Percentiles rank a stretch among this genome's conserved stretches.
Conservation (phyloP, 2,329 filamentous ascomycete genomes). For the Diplodia corticola region DNA sequence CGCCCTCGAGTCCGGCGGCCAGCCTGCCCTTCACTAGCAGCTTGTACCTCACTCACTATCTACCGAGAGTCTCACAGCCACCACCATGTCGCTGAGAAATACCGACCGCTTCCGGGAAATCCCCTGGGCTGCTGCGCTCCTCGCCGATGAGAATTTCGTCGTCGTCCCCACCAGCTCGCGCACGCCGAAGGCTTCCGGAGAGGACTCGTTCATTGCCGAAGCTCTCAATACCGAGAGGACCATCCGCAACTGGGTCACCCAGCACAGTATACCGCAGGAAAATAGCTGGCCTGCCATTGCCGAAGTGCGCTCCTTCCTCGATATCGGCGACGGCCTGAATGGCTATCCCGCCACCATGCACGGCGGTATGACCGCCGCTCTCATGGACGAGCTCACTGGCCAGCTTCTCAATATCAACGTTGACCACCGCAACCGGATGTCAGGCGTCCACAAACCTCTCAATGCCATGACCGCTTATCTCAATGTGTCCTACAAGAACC, state of each 20-base stretch:
- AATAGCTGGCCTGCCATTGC: slow-evolving; percentile 29
- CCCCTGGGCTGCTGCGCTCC: slow-evolving; percentile 52
- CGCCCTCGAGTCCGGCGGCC: neutral
- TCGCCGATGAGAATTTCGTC: slow-evolving; percentile 45
- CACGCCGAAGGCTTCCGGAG: slow-evolving; percentile 39
- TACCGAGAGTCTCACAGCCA: too few relatives aligned
- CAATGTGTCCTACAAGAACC: slow-evolving; percentile 56
- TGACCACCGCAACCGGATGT: slow-evolving; percentile 26
- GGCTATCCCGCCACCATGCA: slow-evolving; percentile 57
- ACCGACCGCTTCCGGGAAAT: slow-evolving; percentile 35
- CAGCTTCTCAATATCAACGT: slow-evolving; percentile 50
- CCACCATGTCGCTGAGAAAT: neutral
- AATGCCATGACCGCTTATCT: slow-evolving; percentile 53
- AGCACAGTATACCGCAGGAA: slow-evolving; percentile 24
- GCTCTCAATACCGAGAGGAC: slow-evolving; percentile 55
- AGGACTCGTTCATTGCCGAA: slow-evolving; percentile 56
- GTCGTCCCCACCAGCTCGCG: slow-evolving; percentile 45
- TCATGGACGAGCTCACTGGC: slow-evolving; percentile 62
- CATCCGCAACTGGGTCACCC: slow-evolving; percentile 48
- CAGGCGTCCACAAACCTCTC: neutral
- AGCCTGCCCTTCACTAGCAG: too few relatives aligned
- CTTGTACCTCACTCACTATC: too few relatives aligned
- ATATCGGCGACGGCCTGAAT: slow-evolving; percentile 55
- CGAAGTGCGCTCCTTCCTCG: slow-evolving; percentile 43
- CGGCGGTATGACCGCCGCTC: slow-evolving; percentile 58